Percentiles rank a stretch among this genome's conserved stretches.
phyloP scores from a whole-genome alignment of 2,329 filamentous ascomycete species.

The Aphanocladium album region DNA sequence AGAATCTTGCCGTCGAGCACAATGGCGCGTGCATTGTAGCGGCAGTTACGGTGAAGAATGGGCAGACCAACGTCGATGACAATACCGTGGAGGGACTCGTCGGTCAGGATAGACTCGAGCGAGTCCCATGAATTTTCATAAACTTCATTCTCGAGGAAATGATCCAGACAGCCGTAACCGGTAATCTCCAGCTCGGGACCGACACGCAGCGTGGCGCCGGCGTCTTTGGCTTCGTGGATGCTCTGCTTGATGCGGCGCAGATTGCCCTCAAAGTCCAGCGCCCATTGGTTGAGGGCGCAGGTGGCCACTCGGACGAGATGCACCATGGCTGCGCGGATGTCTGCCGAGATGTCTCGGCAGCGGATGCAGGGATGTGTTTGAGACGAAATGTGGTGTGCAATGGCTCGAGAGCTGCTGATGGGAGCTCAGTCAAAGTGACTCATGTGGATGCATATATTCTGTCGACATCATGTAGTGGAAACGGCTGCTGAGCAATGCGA shows the following conservation, averaged over 20 bases:
- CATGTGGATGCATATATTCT: neutral
- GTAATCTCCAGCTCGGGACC: conserved; percentile 46
- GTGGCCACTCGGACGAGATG: conserved; percentile 31
- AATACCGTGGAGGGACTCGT: conserved; percentile 25
- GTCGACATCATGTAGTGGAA: neutral
- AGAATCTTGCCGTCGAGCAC: conserved; percentile 25
- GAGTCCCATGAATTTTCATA: conserved; percentile 29
- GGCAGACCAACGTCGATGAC: conserved; percentile 28
- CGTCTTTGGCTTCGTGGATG: conserved; percentile 54
- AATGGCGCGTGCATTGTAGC: conserved; percentile 34
- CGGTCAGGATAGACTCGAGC: conserved; percentile 27
- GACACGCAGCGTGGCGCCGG: conserved; percentile 57
- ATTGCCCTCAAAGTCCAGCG: conserved; percentile 61
- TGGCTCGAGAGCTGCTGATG: neutral
- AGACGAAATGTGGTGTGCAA: neutral
- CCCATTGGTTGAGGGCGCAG: conserved; percentile 29
- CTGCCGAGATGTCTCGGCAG: too few relatives aligned
- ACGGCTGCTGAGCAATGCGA: neutral
- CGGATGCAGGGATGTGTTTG: too few relatives aligned
- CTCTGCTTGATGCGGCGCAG: conserved; percentile 57
- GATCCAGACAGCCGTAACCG: conserved; percentile 28
- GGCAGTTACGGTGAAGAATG: conserved; percentile 27
- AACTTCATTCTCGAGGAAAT: conserved; percentile 29
- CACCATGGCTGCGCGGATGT: conserved; percentile 19
- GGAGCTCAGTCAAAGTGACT: neutral